Conservation (phyloP, 2,329 filamentous ascomycete species). For the Colletotrichum paranaense region DNA sequence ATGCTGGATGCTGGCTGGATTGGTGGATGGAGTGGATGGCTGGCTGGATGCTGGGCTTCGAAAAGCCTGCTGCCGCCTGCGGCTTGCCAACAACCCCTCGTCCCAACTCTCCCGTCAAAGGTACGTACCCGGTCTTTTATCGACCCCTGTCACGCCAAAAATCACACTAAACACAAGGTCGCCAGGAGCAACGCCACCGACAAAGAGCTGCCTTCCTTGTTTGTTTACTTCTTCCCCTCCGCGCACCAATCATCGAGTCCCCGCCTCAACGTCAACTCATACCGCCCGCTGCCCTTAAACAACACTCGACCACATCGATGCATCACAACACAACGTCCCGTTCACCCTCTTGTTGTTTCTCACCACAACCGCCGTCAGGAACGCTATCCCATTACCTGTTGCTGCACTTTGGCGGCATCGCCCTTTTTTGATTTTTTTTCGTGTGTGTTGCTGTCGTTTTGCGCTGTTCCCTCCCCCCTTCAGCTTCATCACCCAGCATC, state of each 20-base stretch:
- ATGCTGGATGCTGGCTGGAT: no score
- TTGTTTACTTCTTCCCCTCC: constrained; percentile 36
- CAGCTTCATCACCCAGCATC: constrained; percentile 5
- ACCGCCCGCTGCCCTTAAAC: constrained; percentile 36
- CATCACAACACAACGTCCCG: constrained; percentile 14
- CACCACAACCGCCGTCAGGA: constrained; percentile 36
- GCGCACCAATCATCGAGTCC: constrained; percentile 37
- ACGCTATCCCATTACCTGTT: constrained; percentile 27
- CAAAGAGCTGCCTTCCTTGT: constrained; percentile 37
- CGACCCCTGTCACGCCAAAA: constrained; percentile 12
- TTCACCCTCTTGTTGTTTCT: constrained; percentile 29
- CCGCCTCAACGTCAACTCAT: constrained; percentile 33
- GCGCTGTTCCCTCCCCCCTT: constrained; percentile 16
- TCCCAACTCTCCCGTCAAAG: neutral
- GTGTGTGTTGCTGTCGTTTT: constrained; percentile 32
- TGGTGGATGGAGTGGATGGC: no score
- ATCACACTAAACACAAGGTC: constrained; percentile 32
- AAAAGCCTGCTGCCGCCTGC: neutral
- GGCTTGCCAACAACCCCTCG: constrained; percentile 23
- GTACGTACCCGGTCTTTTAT: neutral
- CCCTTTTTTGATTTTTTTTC: constrained; percentile 23
- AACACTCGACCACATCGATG: constrained; percentile 35
- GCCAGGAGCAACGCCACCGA: constrained; percentile 35
- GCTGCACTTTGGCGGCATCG: constrained; percentile 27
- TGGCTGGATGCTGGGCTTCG: no score